These are phyloP conservation scores for Diaporthe batatas DNA, from an alignment of 2,329 filamentous ascomycete genomes.

Conservation along the genomic window DNA sequence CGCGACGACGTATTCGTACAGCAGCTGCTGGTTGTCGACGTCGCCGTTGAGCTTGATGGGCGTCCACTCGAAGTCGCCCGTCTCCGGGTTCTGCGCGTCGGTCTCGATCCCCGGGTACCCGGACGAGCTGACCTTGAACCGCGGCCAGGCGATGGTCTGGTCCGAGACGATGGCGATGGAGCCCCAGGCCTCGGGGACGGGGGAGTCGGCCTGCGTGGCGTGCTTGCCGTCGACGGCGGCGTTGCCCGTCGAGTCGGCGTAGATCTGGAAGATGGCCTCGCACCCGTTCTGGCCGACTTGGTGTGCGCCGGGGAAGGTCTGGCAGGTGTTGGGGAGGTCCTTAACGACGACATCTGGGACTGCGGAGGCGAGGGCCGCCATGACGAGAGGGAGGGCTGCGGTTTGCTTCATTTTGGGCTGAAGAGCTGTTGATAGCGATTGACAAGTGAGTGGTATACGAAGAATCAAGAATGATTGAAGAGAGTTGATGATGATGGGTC, in stretches of 20 bases:
- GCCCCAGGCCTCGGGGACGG: constrained; percentile 5
- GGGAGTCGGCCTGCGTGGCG: background rate
- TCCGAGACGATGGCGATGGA: constrained; percentile 10
- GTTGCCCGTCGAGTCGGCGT: constrained; percentile 14
- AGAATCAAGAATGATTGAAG: background rate
- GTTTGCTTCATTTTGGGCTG: constrained; percentile 13
- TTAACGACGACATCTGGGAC: constrained; percentile 1
- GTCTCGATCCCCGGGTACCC: background rate
- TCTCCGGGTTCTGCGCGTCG: background rate
- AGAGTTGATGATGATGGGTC: background rate
- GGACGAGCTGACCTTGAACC: background rate
- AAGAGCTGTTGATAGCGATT: background rate
- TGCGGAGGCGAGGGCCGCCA: constrained; percentile 22
- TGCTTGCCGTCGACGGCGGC: constrained; percentile 23
- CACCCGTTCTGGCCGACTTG: constrained; percentile 5
- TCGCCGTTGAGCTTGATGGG: constrained; percentile 1
- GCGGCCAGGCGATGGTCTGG: background rate
- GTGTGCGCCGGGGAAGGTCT: constrained; percentile 16
- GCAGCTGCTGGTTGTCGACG: constrained; percentile 12
- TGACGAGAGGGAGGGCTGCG: background rate
- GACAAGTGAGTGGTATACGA: background rate
- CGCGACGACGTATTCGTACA: constrained; percentile 4
- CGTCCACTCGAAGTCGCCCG: background rate
- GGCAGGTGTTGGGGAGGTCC: constrained; percentile 16
- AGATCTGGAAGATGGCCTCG: constrained; percentile 14